Evolutionary conservation across 306 rosid species (phyloP).

Genomic region (Vigna angularis): DNA sequence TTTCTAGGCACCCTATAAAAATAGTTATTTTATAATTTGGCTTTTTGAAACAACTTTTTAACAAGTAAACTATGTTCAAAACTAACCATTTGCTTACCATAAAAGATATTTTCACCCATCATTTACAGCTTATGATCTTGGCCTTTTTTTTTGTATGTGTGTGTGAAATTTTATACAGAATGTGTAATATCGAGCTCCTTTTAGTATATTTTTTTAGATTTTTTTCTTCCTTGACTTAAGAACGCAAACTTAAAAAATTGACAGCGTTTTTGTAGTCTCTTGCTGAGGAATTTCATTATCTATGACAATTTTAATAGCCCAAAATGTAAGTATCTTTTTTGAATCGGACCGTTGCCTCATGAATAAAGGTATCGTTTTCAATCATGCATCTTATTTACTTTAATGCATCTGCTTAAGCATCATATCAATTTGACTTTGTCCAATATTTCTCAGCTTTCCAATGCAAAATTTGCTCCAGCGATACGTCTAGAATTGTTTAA

Average conservation of each 20-base stretch:
- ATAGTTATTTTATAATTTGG: background rate
- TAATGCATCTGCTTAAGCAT: background rate
- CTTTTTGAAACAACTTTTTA: background rate
- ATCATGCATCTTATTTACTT: constrained; percentile 6
- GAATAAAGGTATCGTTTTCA: no score
- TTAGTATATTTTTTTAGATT: background rate
- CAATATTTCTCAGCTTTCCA: background rate
- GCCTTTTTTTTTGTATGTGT: background rate
- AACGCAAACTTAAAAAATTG: background rate
- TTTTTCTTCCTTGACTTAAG: background rate
- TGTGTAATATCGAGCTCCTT: background rate
- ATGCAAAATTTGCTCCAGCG: background rate
- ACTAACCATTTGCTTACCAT: background rate
- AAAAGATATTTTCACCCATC: background rate
- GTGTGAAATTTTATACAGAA: background rate
- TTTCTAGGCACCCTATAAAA: background rate
- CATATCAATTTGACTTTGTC: constrained; percentile 6
- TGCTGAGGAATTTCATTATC: background rate
- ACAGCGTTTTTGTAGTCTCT: background rate
- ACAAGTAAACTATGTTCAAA: background rate
- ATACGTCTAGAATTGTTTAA: background rate
- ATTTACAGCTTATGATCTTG: background rate
- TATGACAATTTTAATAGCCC: background rate
- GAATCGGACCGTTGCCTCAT: background rate
- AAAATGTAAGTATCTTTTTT: background rate